phyloP scores from a whole-genome alignment of 2,329 filamentous ascomycete species.

The Metarhizium rileyi region DNA sequence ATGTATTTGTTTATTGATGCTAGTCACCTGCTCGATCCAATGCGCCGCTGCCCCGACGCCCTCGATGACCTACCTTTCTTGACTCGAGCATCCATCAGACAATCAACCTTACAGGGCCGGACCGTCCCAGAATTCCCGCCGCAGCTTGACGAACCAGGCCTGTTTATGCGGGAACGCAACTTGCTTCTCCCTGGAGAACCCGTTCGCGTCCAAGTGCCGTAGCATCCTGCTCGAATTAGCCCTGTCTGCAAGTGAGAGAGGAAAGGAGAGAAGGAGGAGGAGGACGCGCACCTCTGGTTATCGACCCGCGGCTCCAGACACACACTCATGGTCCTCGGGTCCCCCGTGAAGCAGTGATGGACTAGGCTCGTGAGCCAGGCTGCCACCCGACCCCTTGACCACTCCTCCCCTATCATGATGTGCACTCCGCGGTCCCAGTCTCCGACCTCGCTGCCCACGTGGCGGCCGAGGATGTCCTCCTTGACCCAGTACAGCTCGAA shows the following conservation, averaged over 20 bases:
- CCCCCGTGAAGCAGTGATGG: slow-evolving; percentile 74
- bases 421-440: slow-evolving; percentile 88
- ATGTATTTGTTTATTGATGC: no score
- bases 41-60: no score
- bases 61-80: no score
- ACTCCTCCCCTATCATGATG: slow-evolving; percentile 82
- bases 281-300: slow-evolving; percentile 62
- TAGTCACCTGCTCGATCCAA: no score
- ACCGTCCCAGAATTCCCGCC: slow-evolving; percentile 69
- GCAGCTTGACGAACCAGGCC: slow-evolving; percentile 72
- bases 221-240: slow-evolving; percentile 15
- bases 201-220: slow-evolving; percentile 58
- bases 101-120: slow-evolving; percentile 41
- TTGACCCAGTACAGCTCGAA: slow-evolving; percentile 99
- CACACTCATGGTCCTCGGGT: slow-evolving; percentile 72
- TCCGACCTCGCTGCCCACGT: slow-evolving; percentile 54
- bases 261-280: background rate
- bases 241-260: background rate
- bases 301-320: slow-evolving; percentile 86
- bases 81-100: no score
- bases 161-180: slow-evolving; percentile 88
- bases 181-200: slow-evolving; percentile 82
- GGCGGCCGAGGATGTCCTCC: slow-evolving; percentile 68
- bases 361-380: slow-evolving; percentile 77
- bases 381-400: slow-evolving; percentile 73